Evolutionary conservation across 768 basidiomycete species (phyloP), one percentile per base, ranked within the genome.

Genomic region (Baorangia bicolor): DNA sequence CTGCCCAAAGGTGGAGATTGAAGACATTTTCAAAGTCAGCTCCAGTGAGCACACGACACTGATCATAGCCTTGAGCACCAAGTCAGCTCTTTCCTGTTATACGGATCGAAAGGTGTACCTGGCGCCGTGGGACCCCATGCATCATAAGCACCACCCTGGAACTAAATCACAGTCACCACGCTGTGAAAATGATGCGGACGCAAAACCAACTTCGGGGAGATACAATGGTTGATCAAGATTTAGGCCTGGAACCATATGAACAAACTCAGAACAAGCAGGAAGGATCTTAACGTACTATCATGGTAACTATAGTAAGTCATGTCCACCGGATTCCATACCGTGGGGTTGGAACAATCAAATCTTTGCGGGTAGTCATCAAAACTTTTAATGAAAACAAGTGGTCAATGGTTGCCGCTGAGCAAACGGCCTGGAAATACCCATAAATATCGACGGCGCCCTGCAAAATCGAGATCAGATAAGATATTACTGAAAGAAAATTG

Each of bases 301-400:
- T 92, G 91, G 59, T 90, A 92, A 16, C 72, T 65, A 51, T 85
- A 78, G 62, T 90, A 91, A 58, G 78, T 81, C 2, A 81, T 80
- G 0, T 75, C 74, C n/a, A 92, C 81, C 2, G 80, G 80, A 13
- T 65, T 79, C 92, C 91, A 93, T 0, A 57, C 65, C 2, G 75
- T 74, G 2, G 91, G 88, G 57, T 87, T 79, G 0, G 88, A 88
- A 66, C 91, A 93, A 63, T 93, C 90, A 62, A 90, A 92, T 0
- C 79, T 75, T 75, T 92, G 88, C 1, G 89, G 88, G 57, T 92
- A 92, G 0, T 82, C 79, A 63, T 91, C 90, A 55, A 85, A 64
- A 16, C 82, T 81, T 53, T 35, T 3, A 49, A 35, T 55, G 28
- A n/a, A 28, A 38, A 30, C 2, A 44, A 53, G 30, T 44, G 28